Conservation (phyloP, 257 asterid genomes). For the Eustoma russellianum region DNA sequence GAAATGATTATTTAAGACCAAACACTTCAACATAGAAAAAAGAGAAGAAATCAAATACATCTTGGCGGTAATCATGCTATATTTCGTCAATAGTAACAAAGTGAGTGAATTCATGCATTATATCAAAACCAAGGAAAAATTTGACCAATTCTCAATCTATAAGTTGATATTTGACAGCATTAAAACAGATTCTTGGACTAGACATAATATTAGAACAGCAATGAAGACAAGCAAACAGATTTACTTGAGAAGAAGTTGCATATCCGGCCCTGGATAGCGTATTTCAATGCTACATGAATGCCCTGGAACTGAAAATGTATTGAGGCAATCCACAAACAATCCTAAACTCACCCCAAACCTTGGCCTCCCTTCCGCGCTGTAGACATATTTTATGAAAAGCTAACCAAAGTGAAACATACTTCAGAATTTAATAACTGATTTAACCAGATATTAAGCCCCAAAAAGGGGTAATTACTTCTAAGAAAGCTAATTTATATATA, state of each 20-base stretch:
- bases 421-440: background rate
- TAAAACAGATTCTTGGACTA: background rate
- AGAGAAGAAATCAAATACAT: background rate
- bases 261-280: slow-evolving; percentile 93
- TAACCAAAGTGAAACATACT: slow-evolving; percentile 10
- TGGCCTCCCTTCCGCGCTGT: slow-evolving; percentile 75
- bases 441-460: background rate
- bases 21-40: too few species aligned
- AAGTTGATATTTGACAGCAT: too few species aligned
- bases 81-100: too few species aligned
- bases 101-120: too few species aligned
- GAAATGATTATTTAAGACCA: background rate
- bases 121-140: too few species aligned
- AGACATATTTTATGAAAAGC: slow-evolving; percentile 73
- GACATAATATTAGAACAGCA: background rate
- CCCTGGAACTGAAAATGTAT: slow-evolving; percentile 77
- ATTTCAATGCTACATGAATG: slow-evolving; percentile 56
- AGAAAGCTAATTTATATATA: too few species aligned
- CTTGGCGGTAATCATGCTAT: too few species aligned
- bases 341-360: slow-evolving; percentile 91
- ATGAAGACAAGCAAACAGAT: background rate
- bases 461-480: too few species aligned
- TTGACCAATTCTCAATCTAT: too few species aligned
- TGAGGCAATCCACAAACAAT: slow-evolving; percentile 73
- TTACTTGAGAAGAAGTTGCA: slow-evolving; percentile 88